A percentile compares a stretch with the other conserved stretches of the same genome.
Conservation (phyloP, 371 early-diverging fungal species). For the Syncephalastrum monosporum region DNA sequence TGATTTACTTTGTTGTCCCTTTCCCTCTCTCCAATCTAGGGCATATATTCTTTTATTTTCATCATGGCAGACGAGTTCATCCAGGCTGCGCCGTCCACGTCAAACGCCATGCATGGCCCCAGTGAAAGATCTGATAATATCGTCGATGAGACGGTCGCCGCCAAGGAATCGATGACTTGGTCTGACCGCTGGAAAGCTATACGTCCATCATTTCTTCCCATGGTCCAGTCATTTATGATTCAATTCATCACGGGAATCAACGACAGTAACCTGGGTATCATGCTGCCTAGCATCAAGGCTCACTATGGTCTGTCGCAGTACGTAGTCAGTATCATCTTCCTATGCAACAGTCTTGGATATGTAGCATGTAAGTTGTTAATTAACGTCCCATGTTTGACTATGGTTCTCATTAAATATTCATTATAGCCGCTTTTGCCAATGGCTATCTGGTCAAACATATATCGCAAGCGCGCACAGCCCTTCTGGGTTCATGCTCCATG, state of each 20-base stretch:
- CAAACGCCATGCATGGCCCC: too few species aligned
- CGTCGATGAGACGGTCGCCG: too few species aligned
- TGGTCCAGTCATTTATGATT: conserved; percentile 20
- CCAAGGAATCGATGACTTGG: too few species aligned
- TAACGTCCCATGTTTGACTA: neutral
- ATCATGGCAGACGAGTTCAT: too few species aligned
- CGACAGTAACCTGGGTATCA: conserved; percentile 29
- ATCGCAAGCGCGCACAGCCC: conserved; percentile 16
- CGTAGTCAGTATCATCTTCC: conserved; percentile 26
- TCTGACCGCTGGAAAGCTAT: conserved; percentile 1
- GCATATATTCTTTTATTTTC: too few species aligned
- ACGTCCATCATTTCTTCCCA: conserved; percentile 7
- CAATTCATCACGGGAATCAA: conserved; percentile 22
- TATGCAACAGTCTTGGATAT: conserved; percentile 21
- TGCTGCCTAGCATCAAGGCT: conserved; percentile 25
- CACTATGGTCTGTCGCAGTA: conserved; percentile 26
- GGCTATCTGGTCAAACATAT: conserved; percentile 19
- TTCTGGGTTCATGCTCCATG: conserved; percentile 16
- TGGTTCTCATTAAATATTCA: neutral
- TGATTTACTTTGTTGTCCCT: too few species aligned
- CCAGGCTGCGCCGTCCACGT: too few species aligned
- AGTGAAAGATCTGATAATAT: too few species aligned
- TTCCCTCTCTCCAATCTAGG: too few species aligned
- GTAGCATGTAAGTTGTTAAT: conserved; percentile 10
- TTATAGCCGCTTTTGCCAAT: conserved; percentile 22